Base-by-base conservation (phyloP, 495 filamentous ascomycete genomes). In the Pyrenopolyporus hunteri region DNA sequence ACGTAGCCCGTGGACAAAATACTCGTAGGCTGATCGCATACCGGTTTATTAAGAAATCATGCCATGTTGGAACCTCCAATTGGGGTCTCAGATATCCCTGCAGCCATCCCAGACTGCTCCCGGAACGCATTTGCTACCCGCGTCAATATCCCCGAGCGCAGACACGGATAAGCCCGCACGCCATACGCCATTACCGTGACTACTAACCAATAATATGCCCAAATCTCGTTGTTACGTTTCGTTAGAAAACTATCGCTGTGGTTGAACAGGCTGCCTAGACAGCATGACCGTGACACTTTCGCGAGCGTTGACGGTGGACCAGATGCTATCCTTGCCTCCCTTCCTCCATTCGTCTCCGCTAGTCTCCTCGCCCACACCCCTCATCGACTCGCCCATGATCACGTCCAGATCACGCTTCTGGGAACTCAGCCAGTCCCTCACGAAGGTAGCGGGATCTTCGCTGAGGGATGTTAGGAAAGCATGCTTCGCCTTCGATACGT, bases 331-430 rank as follows among this genome's bases (percentile, higher is more conserved):
- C 50, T 72, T 64, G 0, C 82, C 81, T 19, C 82, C 82, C 23
- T 74, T 70, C 53, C 82, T 73, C 82, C 82, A 85, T 73, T 85
- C 82, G 35, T 85, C 82, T 4, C 81, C 80, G 5, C 62, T 73
- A 0, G 74, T 74, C 33, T 81, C 78, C 54, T 90, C 88, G 6
- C 85, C 87, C 39, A 84, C 87, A 6, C 87, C 86, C 20, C 87
- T 79, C 35, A 80, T 80, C 3, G 84, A 85, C 73, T 97, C 95
- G 28, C 94, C 94, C 40, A 93, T 74, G 35, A 98, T 86, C 7
- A 93, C 85, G 71, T 97, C 93, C 46, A 98, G 78, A 74, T 98
- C 94, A 42, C 94, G 76, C 68, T 88, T 89, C 79, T 98, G 94
- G 5, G 85, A 90, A 65, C 85, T 88, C 53, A 95, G 78, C 94